Conservation (phyloP, 164 flowering plant genomes). For the Dillenia turbinata region DNA sequence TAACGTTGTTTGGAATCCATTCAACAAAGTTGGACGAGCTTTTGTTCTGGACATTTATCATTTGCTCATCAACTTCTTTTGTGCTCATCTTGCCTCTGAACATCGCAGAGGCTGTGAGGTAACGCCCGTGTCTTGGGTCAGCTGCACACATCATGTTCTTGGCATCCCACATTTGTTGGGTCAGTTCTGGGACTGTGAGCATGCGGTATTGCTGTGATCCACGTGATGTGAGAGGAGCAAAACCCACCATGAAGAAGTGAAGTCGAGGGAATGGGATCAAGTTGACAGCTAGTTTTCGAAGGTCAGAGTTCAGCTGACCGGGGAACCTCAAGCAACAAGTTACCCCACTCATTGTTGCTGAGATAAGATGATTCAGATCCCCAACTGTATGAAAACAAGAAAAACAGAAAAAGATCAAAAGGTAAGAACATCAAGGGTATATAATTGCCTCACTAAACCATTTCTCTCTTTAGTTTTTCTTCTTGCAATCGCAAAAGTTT, state of each 20-base stretch:
- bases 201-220: too few species aligned
- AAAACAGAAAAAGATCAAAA: too few species aligned
- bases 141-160: too few species aligned
- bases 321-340: slow-evolving; percentile 1
- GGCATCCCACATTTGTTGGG: too few species aligned
- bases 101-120: slow-evolving; percentile 7
- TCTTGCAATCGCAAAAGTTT: too few species aligned
- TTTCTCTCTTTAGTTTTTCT: too few species aligned
- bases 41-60: slow-evolving; percentile 9
- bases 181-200: too few species aligned
- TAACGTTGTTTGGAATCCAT: slow-evolving; percentile 1
- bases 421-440: too few species aligned
- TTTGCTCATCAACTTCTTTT: too few species aligned
- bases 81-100: slow-evolving; percentile 1
- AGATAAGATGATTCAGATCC: background rate
- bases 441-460: too few species aligned
- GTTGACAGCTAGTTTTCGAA: background rate
- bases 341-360: background rate
- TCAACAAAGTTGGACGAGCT: slow-evolving; percentile 13
- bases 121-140: background rate
- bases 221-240: too few species aligned
- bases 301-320: background rate
- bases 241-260: background rate
- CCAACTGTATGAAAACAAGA: background rate
- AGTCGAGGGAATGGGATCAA: slow-evolving; percentile 5